Base-by-base conservation (phyloP, 805 yeast species). In the Ogataea henricii region DNA sequence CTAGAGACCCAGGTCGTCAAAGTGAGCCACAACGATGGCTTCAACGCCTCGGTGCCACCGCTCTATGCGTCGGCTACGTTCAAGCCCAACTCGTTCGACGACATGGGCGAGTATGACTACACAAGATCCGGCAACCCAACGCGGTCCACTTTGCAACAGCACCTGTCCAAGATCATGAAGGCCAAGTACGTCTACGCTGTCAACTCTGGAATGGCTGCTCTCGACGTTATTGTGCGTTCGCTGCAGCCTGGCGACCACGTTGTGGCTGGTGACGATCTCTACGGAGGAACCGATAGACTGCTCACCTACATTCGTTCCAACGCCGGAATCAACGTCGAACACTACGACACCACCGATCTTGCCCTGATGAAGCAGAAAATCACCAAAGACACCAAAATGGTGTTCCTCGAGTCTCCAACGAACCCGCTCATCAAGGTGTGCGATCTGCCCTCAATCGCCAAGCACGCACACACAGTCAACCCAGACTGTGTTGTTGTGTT, bases 41-140 rank as follows among this genome's bases (percentile, higher is more conserved):
- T 83, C 72, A 81, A 84, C 53, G 81, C 97, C 1, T 85, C 94
- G 4, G 84, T 85, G 22, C 89, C 95, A 9, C 97, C 98, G 3
- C 73, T 91, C 34, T 91, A 91, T 69, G 96, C 89, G 66, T 81
- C 94, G 0, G 96, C 98, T n/a, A 91, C 98, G 5, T 91, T 91
- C 74, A 90, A 89, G 68, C 94, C 88, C 66, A 76, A 76, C 38
- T 79, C 87, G 0, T 70, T 88, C 51, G 72, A 79, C 33, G 82
- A 85, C 58, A 79, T 87, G 84, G 92, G 95, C 2, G 85, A 83
- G 57, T 89, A 83, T 63, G 92, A 85, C 64, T 88, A 88, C 68
- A 89, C 97, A 0, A 76, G 98, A 57, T 85, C 95, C 12, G 97
- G 98, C 3, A 91, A 91, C 69, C 98, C 98, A 20, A 89, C 97